Base-by-base conservation (phyloP, 345 rosid genomes). In the Linum lewisii region DNA sequence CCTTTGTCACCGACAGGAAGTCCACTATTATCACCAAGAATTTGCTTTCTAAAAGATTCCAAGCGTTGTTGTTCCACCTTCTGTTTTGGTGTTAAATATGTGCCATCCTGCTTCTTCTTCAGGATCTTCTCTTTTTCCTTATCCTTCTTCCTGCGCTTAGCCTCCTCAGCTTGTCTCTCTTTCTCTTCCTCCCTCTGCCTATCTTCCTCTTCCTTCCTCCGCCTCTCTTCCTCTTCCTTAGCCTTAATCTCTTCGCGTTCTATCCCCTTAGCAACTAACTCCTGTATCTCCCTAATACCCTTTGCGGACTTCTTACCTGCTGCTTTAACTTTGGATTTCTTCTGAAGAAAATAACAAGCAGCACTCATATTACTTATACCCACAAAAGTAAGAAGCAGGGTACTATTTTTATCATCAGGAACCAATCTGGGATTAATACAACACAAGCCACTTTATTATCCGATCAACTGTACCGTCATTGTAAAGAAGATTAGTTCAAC, bases 201-300 rank as follows among this genome's bases (percentile, higher is more conserved):
- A 61, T 89, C 99, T 79, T 93, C 97, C 76, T 89, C 94, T 77
- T 93, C 99, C 75, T 77, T 93, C 73, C 84, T 85, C 62, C 77
- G 45, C 79, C 66, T 93, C 66, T 93, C 99, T 74, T 86, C 97
- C 67, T 85, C 88, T 77, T 93, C 99, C 76, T 75, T 81, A 63
- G 80, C 85, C 71, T 77, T 85, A 72, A 77, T 82, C 67, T 89
- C 97, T 66, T 83, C 95, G 0, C 81, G 69, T 76, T 89, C 99
- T 66, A 85, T 78, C 67, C 89, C 72, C 71, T 87, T 82, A 42
- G 85, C 88, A 69, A 93, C 76, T 24, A 82, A 85, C 77, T 93
- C 99, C 76, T 89, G 97, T 94, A 83, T 93, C 84, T 86, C 95
- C 73, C 95, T 85, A 38, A 93, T 95, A 76, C 83, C 91, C 77